Conservation (phyloP, 1,139 yeast genomes). For the Saccharomyces hybrid region DNA sequence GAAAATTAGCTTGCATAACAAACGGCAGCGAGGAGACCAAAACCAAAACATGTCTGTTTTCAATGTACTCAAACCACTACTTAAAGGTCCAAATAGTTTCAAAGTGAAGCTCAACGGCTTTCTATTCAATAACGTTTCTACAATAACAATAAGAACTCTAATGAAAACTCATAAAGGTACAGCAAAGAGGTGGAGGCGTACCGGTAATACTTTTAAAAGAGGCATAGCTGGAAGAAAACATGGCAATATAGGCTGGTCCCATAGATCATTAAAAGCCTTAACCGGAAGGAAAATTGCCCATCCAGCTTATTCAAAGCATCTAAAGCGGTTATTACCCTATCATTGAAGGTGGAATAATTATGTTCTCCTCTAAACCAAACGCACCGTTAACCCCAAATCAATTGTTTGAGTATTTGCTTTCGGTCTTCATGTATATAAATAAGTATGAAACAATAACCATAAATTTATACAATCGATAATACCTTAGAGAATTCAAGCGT, state of each 20-base stretch:
- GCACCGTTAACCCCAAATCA: background rate
- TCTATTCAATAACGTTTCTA: constrained; percentile 11
- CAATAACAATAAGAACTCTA: constrained; percentile 28
- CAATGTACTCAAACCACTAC: background rate
- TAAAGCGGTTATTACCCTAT: constrained; percentile 42
- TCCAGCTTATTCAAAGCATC: constrained; percentile 38
- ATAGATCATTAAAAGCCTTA: constrained; percentile 52
- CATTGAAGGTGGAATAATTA: constrained; percentile 15
- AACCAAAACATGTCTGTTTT: background rate
- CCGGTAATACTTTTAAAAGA: constrained; percentile 52
- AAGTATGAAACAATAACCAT: background rate
- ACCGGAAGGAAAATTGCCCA: constrained; percentile 58
- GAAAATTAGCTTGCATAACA: background rate
- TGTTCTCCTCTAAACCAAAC: background rate
- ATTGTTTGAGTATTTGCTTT: background rate
- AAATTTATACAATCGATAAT: background rate
- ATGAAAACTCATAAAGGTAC: constrained; percentile 45
- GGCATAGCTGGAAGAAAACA: constrained; percentile 86
- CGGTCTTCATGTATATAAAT: background rate
- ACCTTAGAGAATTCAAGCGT: background rate
- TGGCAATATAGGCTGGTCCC: constrained; percentile 86
- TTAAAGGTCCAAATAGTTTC: constrained; percentile 4
- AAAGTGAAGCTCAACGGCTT: constrained; percentile 5
- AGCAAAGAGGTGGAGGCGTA: constrained; percentile 75
- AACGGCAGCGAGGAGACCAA: background rate